Evolutionary conservation across 768 basidiomycete genomes (phyloP), one percentile per base, ranked within the genome.

Genomic region (Termitomyces sp.): DNA sequence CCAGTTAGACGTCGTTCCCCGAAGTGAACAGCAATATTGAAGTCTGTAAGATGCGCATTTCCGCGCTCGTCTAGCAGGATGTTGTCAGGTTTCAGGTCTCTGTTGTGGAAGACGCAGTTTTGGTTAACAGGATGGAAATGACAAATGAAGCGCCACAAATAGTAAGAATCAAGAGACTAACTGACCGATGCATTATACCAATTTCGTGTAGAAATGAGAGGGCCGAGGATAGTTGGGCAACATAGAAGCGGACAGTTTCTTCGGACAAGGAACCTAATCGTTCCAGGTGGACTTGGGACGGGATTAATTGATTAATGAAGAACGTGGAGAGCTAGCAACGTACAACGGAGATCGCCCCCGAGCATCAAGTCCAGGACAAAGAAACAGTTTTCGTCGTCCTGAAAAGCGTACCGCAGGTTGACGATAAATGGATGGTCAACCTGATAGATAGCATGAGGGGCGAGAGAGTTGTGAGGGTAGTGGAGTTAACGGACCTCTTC

Each of bases 1-100:
- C 95, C 94, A 13, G 91, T 95, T 38, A 94, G 76, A 60, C 90
- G 84, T 59, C 92, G 84, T 60, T 97, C 94, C 5, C 89, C 87
- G 71, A 92, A 98, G 74, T 99, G 96, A 7, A 98, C 94, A 16
- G 96, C 96, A 61, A 99, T 99, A 73, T 99, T 99, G 76, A 99
- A 97, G 73, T 99, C 96, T 0, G 91, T 98, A 63, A 99, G 80
- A 74, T 99, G 96, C 7, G 96, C 96, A 68, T 99, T 95, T 2
- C 96, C 96, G 54, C 84, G 82, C 69, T 97, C 96, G 73, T 99
- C 96, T 18, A 98, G 86, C 18, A 99, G 86, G 65, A 99, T 94
- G 73, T 98, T 98, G 75, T 98, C 96, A 3, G 96, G 96, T 74
- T 98, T 99, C 68, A 99, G 77, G 73, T 98, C 96, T 28, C 96